Percentiles rank a stretch among this genome's conserved stretches.
phyloP scores from a whole-genome alignment of 345 rosid genomes.

The Syzygium jambos region DNA sequence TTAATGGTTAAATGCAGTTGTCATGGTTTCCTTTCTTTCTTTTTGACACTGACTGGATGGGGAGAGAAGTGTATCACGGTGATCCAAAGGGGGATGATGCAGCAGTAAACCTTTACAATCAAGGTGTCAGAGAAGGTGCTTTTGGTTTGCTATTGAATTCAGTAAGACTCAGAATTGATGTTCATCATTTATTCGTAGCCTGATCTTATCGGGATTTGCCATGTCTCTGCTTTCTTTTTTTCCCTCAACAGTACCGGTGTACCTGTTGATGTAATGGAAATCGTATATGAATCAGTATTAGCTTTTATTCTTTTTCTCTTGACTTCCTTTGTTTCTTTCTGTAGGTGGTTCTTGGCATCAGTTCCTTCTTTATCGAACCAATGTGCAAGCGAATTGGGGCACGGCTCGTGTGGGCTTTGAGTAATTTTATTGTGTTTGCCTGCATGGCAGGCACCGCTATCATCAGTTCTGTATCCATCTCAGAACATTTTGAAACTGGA shows the following conservation, averaged over 20 bases:
- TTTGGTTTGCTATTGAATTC: constrained; percentile 99
- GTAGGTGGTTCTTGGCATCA: constrained; percentile 91
- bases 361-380: constrained; percentile 84
- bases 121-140: constrained; percentile 98
- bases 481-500: constrained; percentile 41
- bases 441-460: constrained; percentile 83
- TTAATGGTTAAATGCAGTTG: constrained; percentile 37
- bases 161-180: constrained; percentile 64
- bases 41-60: constrained; percentile 99
- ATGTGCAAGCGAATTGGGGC: constrained; percentile 84
- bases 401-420: constrained; percentile 80
- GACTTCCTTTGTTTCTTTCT: not conserved
- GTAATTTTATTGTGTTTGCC: constrained; percentile 77
- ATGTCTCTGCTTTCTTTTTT: not conserved
- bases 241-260: not conserved
- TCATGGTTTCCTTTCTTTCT: constrained; percentile 99
- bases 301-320: not conserved
- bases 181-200: constrained; percentile 6
- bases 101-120: constrained; percentile 54
- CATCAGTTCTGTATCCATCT: constrained; percentile 62
- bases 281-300: not conserved
- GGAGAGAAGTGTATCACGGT: constrained; percentile 95
- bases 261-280: not conserved
- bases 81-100: constrained; percentile 58
- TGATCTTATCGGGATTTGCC: not conserved